phyloP scores from a whole-genome alignment of 805 yeast genomes.

The Wickerhamiella spandovensis region DNA sequence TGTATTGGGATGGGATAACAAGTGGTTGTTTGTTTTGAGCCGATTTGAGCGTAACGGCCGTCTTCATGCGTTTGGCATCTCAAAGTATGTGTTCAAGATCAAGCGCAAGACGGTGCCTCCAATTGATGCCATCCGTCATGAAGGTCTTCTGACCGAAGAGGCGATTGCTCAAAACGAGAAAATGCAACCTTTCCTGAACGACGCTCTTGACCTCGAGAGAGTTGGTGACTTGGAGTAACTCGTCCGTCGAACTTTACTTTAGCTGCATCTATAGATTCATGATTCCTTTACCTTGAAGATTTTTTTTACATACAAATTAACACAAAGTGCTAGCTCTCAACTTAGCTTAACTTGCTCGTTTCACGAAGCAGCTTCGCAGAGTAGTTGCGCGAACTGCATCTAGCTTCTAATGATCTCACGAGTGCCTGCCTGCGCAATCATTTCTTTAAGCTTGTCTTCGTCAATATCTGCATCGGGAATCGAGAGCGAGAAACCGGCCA shows the following conservation, averaged over 20 bases:
- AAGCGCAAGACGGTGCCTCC: constrained; percentile 69
- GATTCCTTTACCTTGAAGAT: too few relatives aligned
- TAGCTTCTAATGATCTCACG: neutral
- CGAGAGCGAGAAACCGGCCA: constrained; percentile 3
- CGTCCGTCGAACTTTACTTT: neutral
- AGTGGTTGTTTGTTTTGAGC: constrained; percentile 67
- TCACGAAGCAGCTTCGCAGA: too few relatives aligned
- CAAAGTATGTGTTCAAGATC: constrained; percentile 71
- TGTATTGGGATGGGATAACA: constrained; percentile 71
- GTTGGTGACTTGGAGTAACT: constrained; percentile 3
- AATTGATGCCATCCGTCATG: constrained; percentile 37
- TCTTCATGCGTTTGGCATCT: constrained; percentile 45
- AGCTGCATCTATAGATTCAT: neutral
- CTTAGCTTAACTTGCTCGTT: too few relatives aligned
- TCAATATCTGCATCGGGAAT: neutral
- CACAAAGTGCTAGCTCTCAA: too few relatives aligned
- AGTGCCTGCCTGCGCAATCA: neutral
- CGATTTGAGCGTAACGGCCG: constrained; percentile 34
- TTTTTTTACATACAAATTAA: too few relatives aligned
- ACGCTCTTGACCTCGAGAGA: constrained; percentile 14
- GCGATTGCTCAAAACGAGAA: constrained; percentile 25
- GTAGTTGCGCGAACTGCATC: too few relatives aligned
- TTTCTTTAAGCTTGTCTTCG: neutral
- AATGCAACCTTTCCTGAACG: constrained; percentile 11
- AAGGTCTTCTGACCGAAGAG: constrained; percentile 44